phyloP scores from a whole-genome alignment of 106 monocot species.

The Platanthera zijinensis region DNA sequence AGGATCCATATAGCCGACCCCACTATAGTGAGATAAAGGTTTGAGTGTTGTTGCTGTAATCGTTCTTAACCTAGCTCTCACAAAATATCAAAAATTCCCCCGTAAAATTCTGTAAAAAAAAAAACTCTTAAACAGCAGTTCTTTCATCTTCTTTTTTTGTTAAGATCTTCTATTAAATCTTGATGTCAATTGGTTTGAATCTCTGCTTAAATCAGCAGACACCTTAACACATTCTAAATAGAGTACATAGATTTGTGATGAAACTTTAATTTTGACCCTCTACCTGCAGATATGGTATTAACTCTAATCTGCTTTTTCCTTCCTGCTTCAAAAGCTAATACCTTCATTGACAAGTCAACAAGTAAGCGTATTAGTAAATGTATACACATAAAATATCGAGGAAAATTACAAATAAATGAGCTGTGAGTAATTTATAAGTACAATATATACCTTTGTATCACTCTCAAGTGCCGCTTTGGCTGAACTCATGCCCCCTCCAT shows the following conservation, averaged over 20 bases:
- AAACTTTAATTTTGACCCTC: background rate
- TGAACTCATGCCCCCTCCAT: constrained; percentile 98
- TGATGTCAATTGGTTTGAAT: too few relatives aligned
- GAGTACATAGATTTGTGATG: background rate
- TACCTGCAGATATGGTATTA: constrained; percentile 95
- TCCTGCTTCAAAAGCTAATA: constrained; percentile 91
- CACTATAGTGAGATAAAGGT: too few relatives aligned
- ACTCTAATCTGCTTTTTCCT: constrained; percentile 82
- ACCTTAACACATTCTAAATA: too few relatives aligned
- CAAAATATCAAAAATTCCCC: too few relatives aligned
- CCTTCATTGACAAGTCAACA: constrained; percentile 26
- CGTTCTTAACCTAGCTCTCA: too few relatives aligned
- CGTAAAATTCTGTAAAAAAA: too few relatives aligned
- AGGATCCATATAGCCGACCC: too few relatives aligned
- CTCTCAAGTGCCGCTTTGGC: constrained; percentile 96
- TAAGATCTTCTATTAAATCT: too few relatives aligned
- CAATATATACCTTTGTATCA: constrained; percentile 58
- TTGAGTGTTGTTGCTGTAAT: too few relatives aligned
- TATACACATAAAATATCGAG: background rate
- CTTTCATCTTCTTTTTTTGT: too few relatives aligned
- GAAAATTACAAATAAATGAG: background rate
- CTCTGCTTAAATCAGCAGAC: too few relatives aligned
- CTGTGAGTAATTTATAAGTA: background rate
- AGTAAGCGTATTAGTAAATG: background rate
- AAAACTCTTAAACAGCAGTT: too few relatives aligned